phyloP scores from a whole-genome alignment of 805 yeast species.

The Ogataea ramenticola region DNA sequence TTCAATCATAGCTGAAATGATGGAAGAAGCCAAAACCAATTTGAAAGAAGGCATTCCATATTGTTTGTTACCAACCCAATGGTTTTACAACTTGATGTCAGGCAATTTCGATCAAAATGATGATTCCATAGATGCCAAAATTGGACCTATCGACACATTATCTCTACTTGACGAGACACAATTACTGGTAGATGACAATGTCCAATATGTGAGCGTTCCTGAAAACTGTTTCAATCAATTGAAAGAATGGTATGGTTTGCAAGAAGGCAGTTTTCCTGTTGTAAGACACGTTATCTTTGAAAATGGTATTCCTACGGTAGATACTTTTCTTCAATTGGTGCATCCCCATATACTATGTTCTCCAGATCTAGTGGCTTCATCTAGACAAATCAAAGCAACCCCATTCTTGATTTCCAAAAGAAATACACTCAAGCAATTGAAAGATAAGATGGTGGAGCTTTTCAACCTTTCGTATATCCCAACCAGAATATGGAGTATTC shows the following conservation, averaged over 20 bases:
- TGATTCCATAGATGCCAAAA: slow-evolving; percentile 16
- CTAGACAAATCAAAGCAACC: slow-evolving; percentile 25
- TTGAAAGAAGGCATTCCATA: slow-evolving; percentile 40
- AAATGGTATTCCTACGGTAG: slow-evolving; percentile 15
- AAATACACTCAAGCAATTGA: slow-evolving; percentile 21
- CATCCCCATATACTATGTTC: slow-evolving; percentile 22
- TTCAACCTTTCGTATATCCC: slow-evolving; percentile 13
- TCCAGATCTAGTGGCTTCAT: slow-evolving; percentile 18
- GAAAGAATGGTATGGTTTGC: slow-evolving; percentile 47
- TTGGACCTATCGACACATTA: slow-evolving; percentile 43
- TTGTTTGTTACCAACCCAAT: slow-evolving; percentile 40
- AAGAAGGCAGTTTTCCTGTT: slow-evolving; percentile 29
- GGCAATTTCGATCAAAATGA: slow-evolving; percentile 22
- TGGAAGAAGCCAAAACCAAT: slow-evolving; percentile 8
- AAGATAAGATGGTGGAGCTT: slow-evolving; percentile 11
- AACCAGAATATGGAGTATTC: slow-evolving; percentile 20
- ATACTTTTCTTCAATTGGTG: slow-evolving; percentile 20
- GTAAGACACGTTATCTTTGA: slow-evolving; percentile 26
- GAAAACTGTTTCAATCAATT: slow-evolving; percentile 38
- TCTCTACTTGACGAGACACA: slow-evolving; percentile 39
- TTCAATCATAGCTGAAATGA: neutral
- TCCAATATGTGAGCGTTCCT: slow-evolving; percentile 25
- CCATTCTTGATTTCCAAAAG: slow-evolving; percentile 31
- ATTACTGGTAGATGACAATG: slow-evolving; percentile 22
- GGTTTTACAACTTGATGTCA: slow-evolving; percentile 34